These are phyloP conservation scores for Plasmopara muralis DNA, from an alignment of 352 stramenopile genomes.

Conservation along the genomic window DNA sequence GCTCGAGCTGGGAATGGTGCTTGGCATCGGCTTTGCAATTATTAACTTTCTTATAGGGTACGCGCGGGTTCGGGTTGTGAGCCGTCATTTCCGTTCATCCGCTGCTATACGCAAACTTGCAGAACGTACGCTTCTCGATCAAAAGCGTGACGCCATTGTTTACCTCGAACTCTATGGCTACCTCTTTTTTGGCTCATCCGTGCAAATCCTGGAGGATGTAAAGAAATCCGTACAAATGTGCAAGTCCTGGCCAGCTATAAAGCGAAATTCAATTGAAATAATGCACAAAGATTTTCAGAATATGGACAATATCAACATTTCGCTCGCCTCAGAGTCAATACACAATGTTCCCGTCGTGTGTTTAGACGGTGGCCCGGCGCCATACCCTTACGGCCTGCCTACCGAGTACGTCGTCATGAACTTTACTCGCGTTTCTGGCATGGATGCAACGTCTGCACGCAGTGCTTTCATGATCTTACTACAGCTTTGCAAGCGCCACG, in stretches of 20 bases:
- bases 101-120: conserved; percentile 67
- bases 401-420: conserved; percentile 87
- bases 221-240: conserved; percentile 64
- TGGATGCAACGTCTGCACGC: conserved; percentile 81
- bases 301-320: conserved; percentile 27
- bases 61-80: conserved; percentile 65
- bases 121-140: conserved; percentile 44
- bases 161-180: conserved; percentile 78
- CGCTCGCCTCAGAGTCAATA: conserved; percentile 43
- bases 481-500: conserved; percentile 67
- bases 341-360: conserved; percentile 57
- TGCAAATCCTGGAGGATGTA: conserved; percentile 78
- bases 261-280: conserved; percentile 14
- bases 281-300: conserved; percentile 14
- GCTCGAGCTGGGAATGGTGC: conserved; percentile 95
- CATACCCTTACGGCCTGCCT: conserved; percentile 41
- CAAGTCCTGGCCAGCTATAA: conserved; percentile 26
- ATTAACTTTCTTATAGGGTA: conserved; percentile 83
- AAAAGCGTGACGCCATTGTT: conserved; percentile 70
- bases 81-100: conserved; percentile 45
- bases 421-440: conserved; percentile 81
- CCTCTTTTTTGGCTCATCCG: conserved; percentile 80
- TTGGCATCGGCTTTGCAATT: conserved; percentile 86
- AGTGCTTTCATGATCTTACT: conserved; percentile 80
- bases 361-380: conserved; percentile 55